These are phyloP conservation scores for Talaromyces thailandensis DNA, from an alignment of 495 filamentous ascomycete genomes.

Conservation along the genomic window DNA sequence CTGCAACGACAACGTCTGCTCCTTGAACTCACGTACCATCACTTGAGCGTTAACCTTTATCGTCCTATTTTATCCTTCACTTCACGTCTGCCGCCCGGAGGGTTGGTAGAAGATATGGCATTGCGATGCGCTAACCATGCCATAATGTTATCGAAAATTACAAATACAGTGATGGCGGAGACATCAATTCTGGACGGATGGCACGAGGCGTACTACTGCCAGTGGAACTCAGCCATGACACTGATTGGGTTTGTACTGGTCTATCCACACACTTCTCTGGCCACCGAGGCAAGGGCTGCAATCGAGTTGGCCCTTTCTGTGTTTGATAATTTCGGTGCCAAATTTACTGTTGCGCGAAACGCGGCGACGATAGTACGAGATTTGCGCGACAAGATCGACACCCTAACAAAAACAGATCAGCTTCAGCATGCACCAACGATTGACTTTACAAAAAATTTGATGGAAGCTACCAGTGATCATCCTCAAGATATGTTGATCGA, in stretches of 20 bases:
- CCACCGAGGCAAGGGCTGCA: conserved; percentile 22
- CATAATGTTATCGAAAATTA: conserved; percentile 38
- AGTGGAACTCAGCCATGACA: conserved; percentile 44
- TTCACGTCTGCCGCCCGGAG: conserved; percentile 3
- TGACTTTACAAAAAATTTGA: not conserved
- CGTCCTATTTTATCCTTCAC: conserved; percentile 38
- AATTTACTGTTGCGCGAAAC: conserved; percentile 31
- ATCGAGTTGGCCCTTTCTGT: conserved; percentile 29
- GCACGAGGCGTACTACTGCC: conserved; percentile 41
- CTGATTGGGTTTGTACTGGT: conserved; percentile 40
- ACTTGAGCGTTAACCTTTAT: conserved; percentile 31
- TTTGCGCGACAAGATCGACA: conserved; percentile 19
- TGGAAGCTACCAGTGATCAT: not conserved
- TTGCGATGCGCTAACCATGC: conserved; percentile 35
- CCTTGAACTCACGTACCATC: conserved; percentile 43
- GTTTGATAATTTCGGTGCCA: conserved; percentile 37
- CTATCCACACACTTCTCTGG: conserved; percentile 20
- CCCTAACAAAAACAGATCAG: not conserved
- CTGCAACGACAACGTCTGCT: conserved; percentile 41
- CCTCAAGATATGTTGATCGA: not conserved
- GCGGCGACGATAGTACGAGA: conserved; percentile 31
- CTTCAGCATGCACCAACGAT: not conserved
- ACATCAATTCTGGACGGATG: conserved; percentile 38
- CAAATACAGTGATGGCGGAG: conserved; percentile 35
- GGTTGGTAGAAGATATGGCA: conserved; percentile 20